Percentiles rank a stretch among this genome's conserved stretches.
Evolutionary conservation across 352 stramenopile species (phyloP).

Genomic region (Globisporangium sylvaticum): DNA sequence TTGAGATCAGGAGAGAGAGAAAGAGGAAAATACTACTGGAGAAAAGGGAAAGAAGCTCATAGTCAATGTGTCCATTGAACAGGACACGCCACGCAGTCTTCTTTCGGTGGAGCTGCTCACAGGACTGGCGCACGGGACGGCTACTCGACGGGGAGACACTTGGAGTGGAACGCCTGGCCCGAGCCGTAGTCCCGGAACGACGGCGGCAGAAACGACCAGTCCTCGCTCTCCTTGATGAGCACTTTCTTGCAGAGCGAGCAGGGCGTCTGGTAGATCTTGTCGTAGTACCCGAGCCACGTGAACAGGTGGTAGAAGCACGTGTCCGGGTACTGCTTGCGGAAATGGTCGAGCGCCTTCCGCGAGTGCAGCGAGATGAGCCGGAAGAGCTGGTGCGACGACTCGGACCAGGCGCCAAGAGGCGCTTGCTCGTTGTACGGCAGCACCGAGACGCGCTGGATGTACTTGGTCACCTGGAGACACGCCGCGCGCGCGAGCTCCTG

Average conservation of each 20-base stretch:
- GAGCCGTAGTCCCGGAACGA: constrained; percentile 85
- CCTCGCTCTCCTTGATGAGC: constrained; percentile 73
- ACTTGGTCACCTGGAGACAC: constrained; percentile 80
- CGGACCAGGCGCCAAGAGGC: constrained; percentile 73
- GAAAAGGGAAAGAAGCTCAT: constrained; percentile 3
- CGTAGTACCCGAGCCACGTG: constrained; percentile 82
- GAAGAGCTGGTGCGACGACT: constrained; percentile 79
- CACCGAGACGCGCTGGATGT: constrained; percentile 78
- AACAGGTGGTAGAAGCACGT: constrained; percentile 87
- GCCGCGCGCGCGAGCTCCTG: constrained; percentile 73
- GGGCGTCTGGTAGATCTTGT: constrained; percentile 87
- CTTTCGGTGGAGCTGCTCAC: neutral
- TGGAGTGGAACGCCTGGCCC: constrained; percentile 78
- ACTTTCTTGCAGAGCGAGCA: constrained; percentile 86
- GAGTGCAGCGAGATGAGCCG: constrained; percentile 70
- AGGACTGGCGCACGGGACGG: neutral
- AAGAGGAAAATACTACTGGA: constrained; percentile 8
- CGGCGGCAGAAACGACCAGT: constrained; percentile 76
- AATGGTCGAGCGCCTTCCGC: constrained; percentile 76
- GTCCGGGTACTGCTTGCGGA: constrained; percentile 81
- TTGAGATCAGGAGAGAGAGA: constrained; percentile 5
- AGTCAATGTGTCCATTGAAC: neutral
- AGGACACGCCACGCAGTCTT: neutral
- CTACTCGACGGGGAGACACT: constrained; percentile 67
- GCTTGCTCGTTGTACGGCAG: constrained; percentile 79